These are phyloP conservation scores for Echria macrotheca DNA, from an alignment of 495 filamentous ascomycete genomes.

Conservation along the genomic window DNA sequence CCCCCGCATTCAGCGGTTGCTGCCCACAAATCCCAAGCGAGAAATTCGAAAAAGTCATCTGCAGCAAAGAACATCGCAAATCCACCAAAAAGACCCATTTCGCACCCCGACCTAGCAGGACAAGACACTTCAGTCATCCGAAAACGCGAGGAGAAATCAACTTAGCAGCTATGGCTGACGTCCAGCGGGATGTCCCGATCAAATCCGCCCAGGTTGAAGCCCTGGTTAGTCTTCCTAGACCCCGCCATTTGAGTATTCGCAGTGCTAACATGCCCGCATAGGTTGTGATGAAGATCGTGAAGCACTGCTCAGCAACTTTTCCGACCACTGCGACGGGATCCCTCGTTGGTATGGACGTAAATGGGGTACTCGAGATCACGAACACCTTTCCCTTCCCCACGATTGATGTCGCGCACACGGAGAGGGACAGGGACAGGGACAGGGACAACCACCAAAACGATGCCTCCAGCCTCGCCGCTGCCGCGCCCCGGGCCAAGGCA, in stretches of 20 bases:
- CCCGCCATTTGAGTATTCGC: slow-evolving; percentile 20
- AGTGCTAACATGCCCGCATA: slow-evolving; percentile 28
- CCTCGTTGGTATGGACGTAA: slow-evolving; percentile 87
- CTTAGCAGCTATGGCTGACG: slow-evolving; percentile 36
- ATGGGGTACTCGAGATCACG: slow-evolving; percentile 79
- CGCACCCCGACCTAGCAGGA: not conserved
- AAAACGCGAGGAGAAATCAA: not conserved
- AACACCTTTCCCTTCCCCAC: slow-evolving; percentile 94
- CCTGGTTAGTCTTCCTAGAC: slow-evolving; percentile 48
- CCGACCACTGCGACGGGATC: slow-evolving; percentile 86
- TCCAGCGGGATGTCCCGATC: slow-evolving; percentile 56
- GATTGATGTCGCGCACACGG: slow-evolving; percentile 61
- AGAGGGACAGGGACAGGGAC: too few relatives aligned
- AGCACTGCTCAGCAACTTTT: slow-evolving; percentile 81
- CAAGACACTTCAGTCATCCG: slow-evolving; percentile 7
- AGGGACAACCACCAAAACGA: slow-evolving; percentile 81
- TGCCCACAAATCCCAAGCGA: slow-evolving; percentile 36
- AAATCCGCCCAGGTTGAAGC: slow-evolving; percentile 81
- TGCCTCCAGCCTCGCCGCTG: slow-evolving; percentile 70
- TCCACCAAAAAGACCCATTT: slow-evolving; percentile 16
- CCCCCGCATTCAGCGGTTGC: slow-evolving; percentile 4
- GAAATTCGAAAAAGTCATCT: slow-evolving; percentile 21
- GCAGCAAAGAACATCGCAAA: slow-evolving; percentile 2
- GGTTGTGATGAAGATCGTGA: slow-evolving; percentile 97
- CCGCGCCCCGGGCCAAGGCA: slow-evolving; percentile 85